Conservation (phyloP, 345 rosid species). For the Microcos paniculata region DNA sequence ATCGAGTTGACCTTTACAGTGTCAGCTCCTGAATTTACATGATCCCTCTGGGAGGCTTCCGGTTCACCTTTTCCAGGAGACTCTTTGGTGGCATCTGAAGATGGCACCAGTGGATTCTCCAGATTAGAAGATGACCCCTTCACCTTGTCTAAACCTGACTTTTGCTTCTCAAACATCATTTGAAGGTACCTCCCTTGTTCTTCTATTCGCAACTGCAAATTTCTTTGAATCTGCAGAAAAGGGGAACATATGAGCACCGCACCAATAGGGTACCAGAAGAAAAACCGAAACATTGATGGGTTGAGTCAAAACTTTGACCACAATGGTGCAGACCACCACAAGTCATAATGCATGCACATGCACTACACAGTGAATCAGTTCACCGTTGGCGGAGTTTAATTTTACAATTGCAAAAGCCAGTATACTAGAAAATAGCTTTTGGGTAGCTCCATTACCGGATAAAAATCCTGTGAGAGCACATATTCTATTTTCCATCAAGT, state of each 20-base stretch:
- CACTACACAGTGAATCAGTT: not conserved
- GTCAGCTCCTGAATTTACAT: slow-evolving; percentile 10
- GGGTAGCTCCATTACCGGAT: not conserved
- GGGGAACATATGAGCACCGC: not conserved
- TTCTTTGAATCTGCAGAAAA: slow-evolving; percentile 74
- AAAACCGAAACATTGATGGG: slow-evolving; percentile 4
- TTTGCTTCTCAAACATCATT: slow-evolving; percentile 96
- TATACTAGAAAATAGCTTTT: not conserved
- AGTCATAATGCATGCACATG: not conserved
- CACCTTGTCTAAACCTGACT: slow-evolving; percentile 53
- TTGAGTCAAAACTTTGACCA: not conserved
- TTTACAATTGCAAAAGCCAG: not conserved
- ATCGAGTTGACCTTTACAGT: slow-evolving; percentile 8
- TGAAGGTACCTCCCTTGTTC: slow-evolving; percentile 95
- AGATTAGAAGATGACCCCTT: slow-evolving; percentile 51
- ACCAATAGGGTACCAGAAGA: not conserved
- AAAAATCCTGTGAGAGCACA: not conserved
- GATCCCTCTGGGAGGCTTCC: slow-evolving; percentile 36
- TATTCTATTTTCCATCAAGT: not conserved
- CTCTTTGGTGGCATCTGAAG: slow-evolving; percentile 31
- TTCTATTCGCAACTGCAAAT: slow-evolving; percentile 87
- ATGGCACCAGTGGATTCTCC: slow-evolving; percentile 36
- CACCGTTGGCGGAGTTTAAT: not conserved
- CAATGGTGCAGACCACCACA: not conserved
- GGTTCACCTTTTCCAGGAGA: slow-evolving; percentile 31